Evolutionary conservation across 495 filamentous ascomycete genomes (phyloP), one percentile per base, ranked within the genome.

Genomic region (Neurospora sp.): DNA sequence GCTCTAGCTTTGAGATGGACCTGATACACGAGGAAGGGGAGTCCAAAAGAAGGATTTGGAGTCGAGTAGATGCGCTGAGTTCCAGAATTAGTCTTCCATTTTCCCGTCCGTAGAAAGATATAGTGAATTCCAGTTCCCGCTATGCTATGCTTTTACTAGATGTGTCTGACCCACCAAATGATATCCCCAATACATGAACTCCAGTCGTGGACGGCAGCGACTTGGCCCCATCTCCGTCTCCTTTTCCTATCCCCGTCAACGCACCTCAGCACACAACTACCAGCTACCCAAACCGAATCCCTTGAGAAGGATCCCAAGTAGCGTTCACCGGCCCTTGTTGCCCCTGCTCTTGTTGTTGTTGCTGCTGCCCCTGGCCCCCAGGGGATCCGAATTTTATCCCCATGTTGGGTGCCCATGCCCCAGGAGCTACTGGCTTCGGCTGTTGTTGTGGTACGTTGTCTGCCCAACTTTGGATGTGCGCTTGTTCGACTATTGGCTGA

Each of bases 381-480:
- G 39, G 31, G 38, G 69, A 23, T 18, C 72, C 86, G 79, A 95
- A 96, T 23, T 90, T 90, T 74, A 96, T 94, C 0, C 92, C 92
- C 84, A 92, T 89, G 6, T 93, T 91, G 0, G 93, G 93, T 46
- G 88, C 88, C 93, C 93, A 96, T 74, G 93, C 88, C 3, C 85
- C 83, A 0, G 87, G 86, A 20, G 86, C 83, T 77, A 83, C 81
- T 27, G 85, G 83, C 40, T 84, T 79, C 3, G 86, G 82, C 41
- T 90, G 87, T 39, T 90, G 88, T 20, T 84, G 84, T 1, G 87
- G 83, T 5, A 88, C 84, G 27, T 83, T 84, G 23, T 83, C 82
- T 0, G 82, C 83, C 84, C 84, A 86, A 39, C 84, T 85, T 75
- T 86, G 85, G 44, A 86, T 85, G 31, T 83, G 86, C 5, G 87